Percentiles rank a stretch among this genome's conserved stretches.
These are phyloP conservation scores for Brettanomyces nanus DNA, from an alignment of 805 yeast genomes.

Conservation along the genomic window DNA sequence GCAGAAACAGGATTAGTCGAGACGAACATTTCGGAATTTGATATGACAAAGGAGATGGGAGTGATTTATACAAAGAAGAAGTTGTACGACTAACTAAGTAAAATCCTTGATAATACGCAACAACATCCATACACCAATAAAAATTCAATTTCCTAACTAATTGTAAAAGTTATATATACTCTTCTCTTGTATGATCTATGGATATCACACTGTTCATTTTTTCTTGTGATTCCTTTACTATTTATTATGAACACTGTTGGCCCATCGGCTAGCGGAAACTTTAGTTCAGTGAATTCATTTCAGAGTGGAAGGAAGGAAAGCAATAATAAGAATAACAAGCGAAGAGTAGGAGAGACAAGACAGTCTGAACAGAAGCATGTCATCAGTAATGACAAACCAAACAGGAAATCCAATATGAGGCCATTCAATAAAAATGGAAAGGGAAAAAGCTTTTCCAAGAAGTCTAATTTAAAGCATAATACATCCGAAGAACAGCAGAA, in stretches of 20 bases:
- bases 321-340: background rate
- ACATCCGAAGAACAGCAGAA: background rate
- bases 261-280: background rate
- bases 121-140: too few relatives aligned
- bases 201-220: background rate
- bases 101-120: too few relatives aligned
- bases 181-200: too few relatives aligned
- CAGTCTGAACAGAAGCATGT: background rate
- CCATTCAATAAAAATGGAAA: background rate
- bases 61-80: too few relatives aligned
- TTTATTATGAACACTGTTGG: slow-evolving; percentile 2
- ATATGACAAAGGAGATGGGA: background rate
- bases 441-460: background rate
- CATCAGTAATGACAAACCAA: background rate
- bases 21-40: background rate
- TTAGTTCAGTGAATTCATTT: background rate
- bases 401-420: background rate
- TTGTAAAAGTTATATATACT: too few relatives aligned
- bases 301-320: background rate
- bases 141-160: too few relatives aligned
- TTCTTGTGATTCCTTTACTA: background rate
- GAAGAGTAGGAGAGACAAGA: background rate
- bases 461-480: background rate
- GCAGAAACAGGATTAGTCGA: slow-evolving; percentile 44
- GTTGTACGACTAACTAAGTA: too few relatives aligned